Evolutionary conservation across 2,329 filamentous ascomycete species (phyloP), one percentile per base, ranked within the genome.

Genomic region (Rachicladosporium sp.): DNA sequence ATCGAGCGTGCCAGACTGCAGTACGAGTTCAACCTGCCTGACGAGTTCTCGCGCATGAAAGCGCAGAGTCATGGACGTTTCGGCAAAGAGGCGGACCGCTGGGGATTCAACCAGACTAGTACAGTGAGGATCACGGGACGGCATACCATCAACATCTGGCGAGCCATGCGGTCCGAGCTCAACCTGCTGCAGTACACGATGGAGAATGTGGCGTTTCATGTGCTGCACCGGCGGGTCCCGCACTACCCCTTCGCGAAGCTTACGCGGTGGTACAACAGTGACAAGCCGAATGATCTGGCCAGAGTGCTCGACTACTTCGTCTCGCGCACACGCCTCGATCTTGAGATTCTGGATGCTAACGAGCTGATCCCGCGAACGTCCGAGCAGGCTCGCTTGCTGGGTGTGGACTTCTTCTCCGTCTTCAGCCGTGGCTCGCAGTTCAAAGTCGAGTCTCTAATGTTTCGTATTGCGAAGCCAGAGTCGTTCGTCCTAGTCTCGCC

Each of bases 401-500:
- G 91, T 0, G 82, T 96, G 1, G 91, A 98, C 61, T 98, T 98
- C 65, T 94, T 89, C 59, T 93, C 88, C 0, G 91, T 98, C 40
- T 91, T 95, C 54, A 89, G 84, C 4, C 76, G 91, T 40, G 91
- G 91, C 10, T 96, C 88, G 0, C 91, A 98, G 56, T 96, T 93
- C 72, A 98, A 98, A 59, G 91, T 98, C 31, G 91, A 98, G 62
- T 95, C 89, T 1, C 79, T 95, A 51, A 96, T 98, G 91, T 95
- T 96, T 54, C 78, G 91, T 33, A 95, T 98, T 50, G 89, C 91
- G 33, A 98, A 98, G 58, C 88, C 91, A 0, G 91, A 98, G 59
- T 94, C 91, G 51, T 93, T 91, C 52, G 68, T 96, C 6, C 70
- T 98, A 1, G 75, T 93, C 1, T 96, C 88, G 5, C 91, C 91